Evolutionary conservation across 352 stramenopile genomes (phyloP).

Genomic region (Globisporangium cystogenes): DNA sequence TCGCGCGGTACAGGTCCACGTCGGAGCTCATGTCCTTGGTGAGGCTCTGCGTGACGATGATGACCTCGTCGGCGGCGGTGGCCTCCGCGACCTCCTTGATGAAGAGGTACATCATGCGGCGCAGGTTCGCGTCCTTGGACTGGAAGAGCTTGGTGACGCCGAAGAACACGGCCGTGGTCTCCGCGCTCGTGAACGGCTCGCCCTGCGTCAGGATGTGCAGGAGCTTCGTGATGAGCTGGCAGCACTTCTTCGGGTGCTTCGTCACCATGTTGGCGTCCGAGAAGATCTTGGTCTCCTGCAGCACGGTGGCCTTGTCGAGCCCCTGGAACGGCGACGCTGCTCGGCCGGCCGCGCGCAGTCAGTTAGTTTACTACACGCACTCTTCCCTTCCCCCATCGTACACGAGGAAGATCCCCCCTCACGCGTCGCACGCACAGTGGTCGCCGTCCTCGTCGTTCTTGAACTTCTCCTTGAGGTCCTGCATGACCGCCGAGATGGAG

Average conservation of each 20-base stretch:
- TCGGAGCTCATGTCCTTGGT: conserved; percentile 99
- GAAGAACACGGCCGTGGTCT: conserved; percentile 99
- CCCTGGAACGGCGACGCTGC: conserved; percentile 91
- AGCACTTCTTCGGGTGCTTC: conserved; percentile 97
- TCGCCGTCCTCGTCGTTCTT: conserved; percentile 96
- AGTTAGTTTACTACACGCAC: too few species aligned
- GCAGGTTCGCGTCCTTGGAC: conserved; percentile 95
- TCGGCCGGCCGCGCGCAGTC: background rate
- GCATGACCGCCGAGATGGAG: conserved; percentile 87
- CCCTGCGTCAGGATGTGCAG: conserved; percentile 98
- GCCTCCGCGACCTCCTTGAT: conserved; percentile 97
- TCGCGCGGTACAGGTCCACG: conserved; percentile 97
- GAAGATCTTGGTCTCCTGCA: conserved; percentile 99
- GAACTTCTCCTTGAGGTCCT: conserved; percentile 98
- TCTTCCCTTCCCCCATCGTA: background rate
- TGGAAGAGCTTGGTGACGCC: conserved; percentile 99
- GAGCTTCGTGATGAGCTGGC: conserved; percentile 98
- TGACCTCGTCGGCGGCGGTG: conserved; percentile 92
- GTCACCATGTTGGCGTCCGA: conserved; percentile 97
- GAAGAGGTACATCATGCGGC: conserved; percentile 99
- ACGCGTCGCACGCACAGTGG: conserved; percentile 38
- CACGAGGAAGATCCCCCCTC: background rate
- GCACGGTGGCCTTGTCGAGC: conserved; percentile 93
- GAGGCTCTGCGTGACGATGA: conserved; percentile 99
- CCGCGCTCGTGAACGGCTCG: conserved; percentile 93